Base-by-base conservation (phyloP, 2,329 filamentous ascomycete genomes). In the Ilyonectria destructans region DNA sequence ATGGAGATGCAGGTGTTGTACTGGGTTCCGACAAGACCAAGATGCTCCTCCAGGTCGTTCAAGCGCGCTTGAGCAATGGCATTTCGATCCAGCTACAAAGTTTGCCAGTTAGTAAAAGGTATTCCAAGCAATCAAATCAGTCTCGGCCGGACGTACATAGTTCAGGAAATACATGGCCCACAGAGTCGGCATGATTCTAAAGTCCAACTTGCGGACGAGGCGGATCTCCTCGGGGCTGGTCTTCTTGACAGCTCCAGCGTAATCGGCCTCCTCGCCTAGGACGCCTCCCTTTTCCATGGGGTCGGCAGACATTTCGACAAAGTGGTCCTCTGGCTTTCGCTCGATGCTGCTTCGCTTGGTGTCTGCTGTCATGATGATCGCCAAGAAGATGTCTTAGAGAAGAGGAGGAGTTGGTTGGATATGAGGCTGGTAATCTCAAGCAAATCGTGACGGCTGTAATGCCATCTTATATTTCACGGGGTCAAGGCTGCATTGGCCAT, bases 1-100 rank as follows among this genome's bases (percentile, higher is more conserved):
- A 81, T 78, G 0, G 79, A 81, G 19, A 81, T 78, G 43, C 78
- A 80, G 0, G 78, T 80, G 59, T 80, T 78, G 65, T 79, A 80
- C 59, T 80, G 71, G 2, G 64, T 67, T 7, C 83, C 84, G 1
- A 77, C 77, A 54, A 90, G 78, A 3, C 81, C 78, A 2, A 90
- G 77, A 54, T 90, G 85, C 10, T 84, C 80, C 57, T 88, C 84
- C 4, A 90, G 77, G 1, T 86, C 86, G 63, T 88, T 85, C 35
- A 90, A 74, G 21, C 84, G 81, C 4, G 88, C 88, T 23, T 87
- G 86, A 2, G 88, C 88, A 71, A 90, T 88, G 51, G 89, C 87
- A 63, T 87, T 88, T 17, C 85, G 79, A 69, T 88, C 85, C n/a
- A 86, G 77, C 75, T 80, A 33, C 4, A 5, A n/a, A 15, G 0